Evolutionary conservation across 1,284 basidiomycete genomes (phyloP), one percentile per base, ranked within the genome.

Genomic region (Ustilago sp.): DNA sequence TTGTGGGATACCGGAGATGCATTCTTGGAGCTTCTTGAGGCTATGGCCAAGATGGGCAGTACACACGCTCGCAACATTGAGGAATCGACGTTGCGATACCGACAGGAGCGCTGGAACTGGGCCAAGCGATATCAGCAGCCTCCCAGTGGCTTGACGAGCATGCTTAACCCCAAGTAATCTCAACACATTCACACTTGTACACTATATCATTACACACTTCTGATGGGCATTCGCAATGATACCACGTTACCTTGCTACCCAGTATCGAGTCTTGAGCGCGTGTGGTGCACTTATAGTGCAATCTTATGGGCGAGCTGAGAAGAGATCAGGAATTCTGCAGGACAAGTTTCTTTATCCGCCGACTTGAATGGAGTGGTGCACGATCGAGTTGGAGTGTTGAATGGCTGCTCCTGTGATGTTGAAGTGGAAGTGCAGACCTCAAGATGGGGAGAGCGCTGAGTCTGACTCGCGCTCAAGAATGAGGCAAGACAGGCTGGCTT

Each of bases 1-100:
- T 43, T 80, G 43, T 80, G 79, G 79, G 70, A 74, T 36, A 76
- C 69, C 11, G 79, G 79, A 8, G 69, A 78, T 41, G 69, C 70
- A 32, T 74, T 80, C 34, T 32, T 74, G 19, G 74, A 76, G 48
- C 41, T 80, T 54, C 47, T 80, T 15, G 71, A 75, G 23, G 79
- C 69, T 2, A 78, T 80, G 71, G 72, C 72, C 57, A 67, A 75
- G 58, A 78, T 74, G 67, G 79, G 79, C 13, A 75, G 72, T 60
- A 69, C 63, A 48, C 79, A 80, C 36, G 69, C 79, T 34, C 56
- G 65, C 31, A 59, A 68, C 45, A 76, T 63, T 34, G 79, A 78
- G 31, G 73, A 68, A 31, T 35, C 74, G 39, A 74, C 75, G 43
- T 35, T 70, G 58, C 60, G 67, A 35, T 77, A 77, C 38, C 63